Conservation (phyloP, 1,284 basidiomycete genomes). For the Ceratobasidium sp. region DNA sequence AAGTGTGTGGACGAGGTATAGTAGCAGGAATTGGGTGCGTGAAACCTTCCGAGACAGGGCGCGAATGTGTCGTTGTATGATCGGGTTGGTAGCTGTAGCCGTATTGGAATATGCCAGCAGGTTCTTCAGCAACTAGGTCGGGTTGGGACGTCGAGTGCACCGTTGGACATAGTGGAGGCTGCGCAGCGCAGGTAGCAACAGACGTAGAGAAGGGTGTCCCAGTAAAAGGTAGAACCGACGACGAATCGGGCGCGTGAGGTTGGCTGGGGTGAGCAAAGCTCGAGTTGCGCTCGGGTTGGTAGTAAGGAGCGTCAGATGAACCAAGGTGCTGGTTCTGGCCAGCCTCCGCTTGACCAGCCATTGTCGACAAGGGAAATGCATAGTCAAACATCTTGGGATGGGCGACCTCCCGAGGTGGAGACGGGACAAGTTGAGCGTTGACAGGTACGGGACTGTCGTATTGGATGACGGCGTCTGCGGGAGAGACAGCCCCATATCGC, state of each 20-base stretch:
- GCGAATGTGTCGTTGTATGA: neutral
- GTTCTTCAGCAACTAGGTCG: neutral
- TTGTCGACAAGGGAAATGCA: neutral
- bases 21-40: neutral
- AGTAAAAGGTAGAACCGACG: neutral
- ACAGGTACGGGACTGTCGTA: neutral
- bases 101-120: neutral
- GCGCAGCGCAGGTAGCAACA: neutral
- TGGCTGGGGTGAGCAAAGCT: slow-evolving; percentile 5
- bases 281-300: neutral
- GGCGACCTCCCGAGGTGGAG: neutral
- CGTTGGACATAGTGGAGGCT: neutral
- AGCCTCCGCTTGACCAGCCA: no score
- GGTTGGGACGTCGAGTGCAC: neutral
- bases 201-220: neutral
- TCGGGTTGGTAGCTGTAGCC: neutral
- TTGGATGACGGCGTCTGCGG: neutral
- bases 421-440: neutral
- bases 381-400: neutral
- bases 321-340: neutral
- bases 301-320: neutral
- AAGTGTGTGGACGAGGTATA: neutral
- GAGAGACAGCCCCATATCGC: neutral
- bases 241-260: neutral
- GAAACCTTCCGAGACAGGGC: neutral